Evolutionary conservation across 2,329 filamentous ascomycete species (phyloP).

Genomic region (Colletotrichum trifolii): DNA sequence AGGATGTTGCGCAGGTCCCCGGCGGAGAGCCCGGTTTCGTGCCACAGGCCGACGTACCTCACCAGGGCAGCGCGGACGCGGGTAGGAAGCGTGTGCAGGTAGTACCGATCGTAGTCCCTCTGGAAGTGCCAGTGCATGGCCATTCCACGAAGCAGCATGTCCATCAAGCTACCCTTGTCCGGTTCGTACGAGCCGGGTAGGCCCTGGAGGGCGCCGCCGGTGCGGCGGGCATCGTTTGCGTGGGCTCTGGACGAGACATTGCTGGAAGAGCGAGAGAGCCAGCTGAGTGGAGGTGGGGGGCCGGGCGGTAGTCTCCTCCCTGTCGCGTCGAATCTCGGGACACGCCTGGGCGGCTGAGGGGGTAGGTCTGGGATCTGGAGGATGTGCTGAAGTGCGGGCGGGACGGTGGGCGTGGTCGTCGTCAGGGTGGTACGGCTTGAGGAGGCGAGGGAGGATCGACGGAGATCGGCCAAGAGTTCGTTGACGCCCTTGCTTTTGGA

Average conservation of each 20-base stretch:
- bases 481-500: constrained; percentile 63
- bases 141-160: constrained; percentile 61
- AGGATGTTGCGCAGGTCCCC: constrained; percentile 63
- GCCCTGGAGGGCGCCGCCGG: constrained; percentile 36
- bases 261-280: constrained; percentile 52
- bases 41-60: constrained; percentile 58
- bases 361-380: constrained; percentile 70
- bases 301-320: constrained; percentile 67
- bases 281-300: constrained; percentile 69
- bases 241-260: constrained; percentile 26
- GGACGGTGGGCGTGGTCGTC: constrained; percentile 52
- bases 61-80: constrained; percentile 64
- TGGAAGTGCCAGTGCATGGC: constrained; percentile 67
- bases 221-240: constrained; percentile 18
- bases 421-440: constrained; percentile 24
- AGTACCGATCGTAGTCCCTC: constrained; percentile 65
- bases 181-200: constrained; percentile 60
- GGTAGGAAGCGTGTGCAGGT: constrained; percentile 66
- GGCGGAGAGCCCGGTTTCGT: constrained; percentile 59
- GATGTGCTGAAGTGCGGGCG: constrained; percentile 67
- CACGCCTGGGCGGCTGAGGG: constrained; percentile 59
- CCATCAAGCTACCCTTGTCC: constrained; percentile 60
- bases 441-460: constrained; percentile 54
- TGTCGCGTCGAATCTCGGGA: constrained; percentile 54
- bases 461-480: constrained; percentile 67